A percentile compares a stretch with the other conserved stretches of the same genome.
Evolutionary conservation across 1,284 basidiomycete species (phyloP).

Genomic region (Fomitopsis palustris): DNA sequence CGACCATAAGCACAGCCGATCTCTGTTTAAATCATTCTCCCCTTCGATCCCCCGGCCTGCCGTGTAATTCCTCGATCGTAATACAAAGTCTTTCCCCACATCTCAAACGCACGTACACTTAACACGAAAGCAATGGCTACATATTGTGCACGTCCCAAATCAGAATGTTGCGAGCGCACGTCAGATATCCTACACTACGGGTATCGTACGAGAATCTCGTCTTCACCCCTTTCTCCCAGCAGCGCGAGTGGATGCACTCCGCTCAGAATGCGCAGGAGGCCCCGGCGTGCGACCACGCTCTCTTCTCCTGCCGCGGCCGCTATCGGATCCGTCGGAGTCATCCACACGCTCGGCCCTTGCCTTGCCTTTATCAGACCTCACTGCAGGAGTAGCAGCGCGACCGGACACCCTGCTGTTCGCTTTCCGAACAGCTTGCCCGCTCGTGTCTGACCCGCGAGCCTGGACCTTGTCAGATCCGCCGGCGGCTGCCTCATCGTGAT

Average conservation of each 20-base stretch:
- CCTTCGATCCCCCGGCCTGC: neutral
- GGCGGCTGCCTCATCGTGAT: slow-evolving; percentile 4
- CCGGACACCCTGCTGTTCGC: neutral
- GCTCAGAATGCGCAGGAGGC: slow-evolving; percentile 19
- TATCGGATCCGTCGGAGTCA: slow-evolving; percentile 10
- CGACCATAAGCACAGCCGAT: neutral
- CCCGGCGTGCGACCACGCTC: slow-evolving; percentile 25
- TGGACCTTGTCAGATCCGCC: neutral
- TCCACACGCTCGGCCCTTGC: slow-evolving; percentile 9
- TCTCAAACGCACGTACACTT: neutral
- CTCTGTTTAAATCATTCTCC: neutral
- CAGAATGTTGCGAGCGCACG: neutral
- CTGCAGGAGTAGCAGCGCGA: neutral
- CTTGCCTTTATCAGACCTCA: slow-evolving; percentile 10
- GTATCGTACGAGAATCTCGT: neutral
- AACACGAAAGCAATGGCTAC: neutral
- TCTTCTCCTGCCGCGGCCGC: slow-evolving; percentile 4
- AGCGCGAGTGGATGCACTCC: slow-evolving; percentile 3
- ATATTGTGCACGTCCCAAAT: neutral
- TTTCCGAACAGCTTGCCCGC: neutral
- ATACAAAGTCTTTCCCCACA: neutral
- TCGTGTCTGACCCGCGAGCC: neutral
- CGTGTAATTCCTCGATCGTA: neutral
- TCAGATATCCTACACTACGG: neutral
- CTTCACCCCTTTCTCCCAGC: neutral